Conservation (phyloP, 2,329 filamentous ascomycete species). For the Bertia moriformis region DNA sequence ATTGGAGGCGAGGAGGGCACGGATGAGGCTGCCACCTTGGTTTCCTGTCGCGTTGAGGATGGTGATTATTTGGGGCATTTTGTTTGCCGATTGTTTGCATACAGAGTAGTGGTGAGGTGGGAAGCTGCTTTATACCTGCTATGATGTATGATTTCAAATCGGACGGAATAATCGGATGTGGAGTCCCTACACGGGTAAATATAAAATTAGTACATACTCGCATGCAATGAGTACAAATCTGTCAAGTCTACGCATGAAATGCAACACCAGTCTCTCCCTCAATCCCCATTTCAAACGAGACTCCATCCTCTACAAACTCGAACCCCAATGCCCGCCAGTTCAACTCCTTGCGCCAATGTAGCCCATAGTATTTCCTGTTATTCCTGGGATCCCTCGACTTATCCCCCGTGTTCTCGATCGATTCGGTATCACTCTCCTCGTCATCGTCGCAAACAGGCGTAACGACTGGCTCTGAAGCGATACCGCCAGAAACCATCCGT, state of each 20-base stretch:
- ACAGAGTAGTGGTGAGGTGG: too few species aligned
- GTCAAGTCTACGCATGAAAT: constrained; percentile 1
- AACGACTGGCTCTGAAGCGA: neutral
- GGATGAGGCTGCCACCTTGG: too few species aligned
- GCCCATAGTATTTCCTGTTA: neutral
- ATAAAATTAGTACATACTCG: too few species aligned
- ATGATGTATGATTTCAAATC: too few species aligned
- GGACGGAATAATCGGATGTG: too few species aligned
- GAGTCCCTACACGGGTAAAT: too few species aligned
- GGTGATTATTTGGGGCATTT: too few species aligned
- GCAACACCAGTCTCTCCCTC: neutral
- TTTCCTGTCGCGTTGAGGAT: too few species aligned
- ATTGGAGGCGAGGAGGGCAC: too few species aligned
- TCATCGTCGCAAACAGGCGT: neutral
- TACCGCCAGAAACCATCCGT: neutral
- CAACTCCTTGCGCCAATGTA: constrained; percentile 1
- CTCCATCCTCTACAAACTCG: neutral
- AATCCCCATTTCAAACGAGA: neutral
- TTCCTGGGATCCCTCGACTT: neutral
- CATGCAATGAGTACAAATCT: too few species aligned
- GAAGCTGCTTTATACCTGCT: too few species aligned
- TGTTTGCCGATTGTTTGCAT: too few species aligned
- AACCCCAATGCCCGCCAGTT: neutral
- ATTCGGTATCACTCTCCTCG: neutral
- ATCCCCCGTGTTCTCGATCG: neutral